Base-by-base conservation (phyloP, 306 rosid species). In the Vachellia pachyceras region DNA sequence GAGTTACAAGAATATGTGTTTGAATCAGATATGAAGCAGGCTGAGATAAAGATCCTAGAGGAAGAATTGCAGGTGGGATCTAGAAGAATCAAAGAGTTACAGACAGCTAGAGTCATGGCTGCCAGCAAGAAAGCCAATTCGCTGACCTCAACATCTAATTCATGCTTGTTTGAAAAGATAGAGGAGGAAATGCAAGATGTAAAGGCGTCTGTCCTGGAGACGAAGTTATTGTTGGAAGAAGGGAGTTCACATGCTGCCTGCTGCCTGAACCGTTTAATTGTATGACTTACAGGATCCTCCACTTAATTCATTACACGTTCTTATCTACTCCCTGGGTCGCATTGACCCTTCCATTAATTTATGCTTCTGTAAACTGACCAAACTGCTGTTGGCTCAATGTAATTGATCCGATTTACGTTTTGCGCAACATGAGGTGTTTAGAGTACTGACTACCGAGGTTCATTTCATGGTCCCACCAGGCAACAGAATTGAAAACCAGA, bases 11-110 rank as follows among this genome's bases (percentile, higher is more conserved):
- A 84, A 13, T n/a, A 13, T 68, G 83, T 82, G 50, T 87, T 79
- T 82, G 88, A 87, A 49, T 73, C 82, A 73, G 88, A 84, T 66
- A 58, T 87, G 46, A 87, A 87, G 81, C 86, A 82, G 58, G 88
- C 88, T 67, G 88, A 84, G 76, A 79, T 72, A 36, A 82, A 67
- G 80, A 67, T 89, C 46, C 77, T 93, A 80, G 97, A 83, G 85
- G 97, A 89, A 85, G 97, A 93, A 67, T 83, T 89, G 75, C 85
- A 82, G 68, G 75, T 65, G 40, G 89, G 85, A 66, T 78, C 41
- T 6, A 39, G 41, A 78, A 89, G 86, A 85, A 74, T 84, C 9
- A 84, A 84, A 72, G 92, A 93, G 71, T 57, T 91, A 60, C 84
- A 77, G 36, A 73, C 29, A 58, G 87, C 86, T 0, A 90, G 85